Base-by-base conservation (phyloP, 2,329 filamentous ascomycete species). In the Xylariaceae sp. region DNA sequence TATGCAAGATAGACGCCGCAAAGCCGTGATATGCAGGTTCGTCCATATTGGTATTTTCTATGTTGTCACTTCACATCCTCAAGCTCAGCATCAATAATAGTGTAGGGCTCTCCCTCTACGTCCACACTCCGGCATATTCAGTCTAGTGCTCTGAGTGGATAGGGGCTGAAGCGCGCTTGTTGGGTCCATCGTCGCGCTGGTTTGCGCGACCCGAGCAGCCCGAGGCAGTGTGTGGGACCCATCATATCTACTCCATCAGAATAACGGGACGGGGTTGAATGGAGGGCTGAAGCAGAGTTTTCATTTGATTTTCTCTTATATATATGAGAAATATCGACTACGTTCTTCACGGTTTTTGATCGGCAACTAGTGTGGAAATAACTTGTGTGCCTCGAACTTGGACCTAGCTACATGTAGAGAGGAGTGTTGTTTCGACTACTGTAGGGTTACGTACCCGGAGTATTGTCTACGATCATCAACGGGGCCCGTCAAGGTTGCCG, bases 151-250 rank as follows among this genome's bases (percentile, higher is more conserved):
- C 28, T 26, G 40, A 46, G 56, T 55, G 56, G 51, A 26, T 43
- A 43, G 7, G 36, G 19, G 21, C 3, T 19, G 24, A 49, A 43
- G 7, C 23, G 19, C 23, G 17, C 46, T 54, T 41, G 11, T 17
- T 41, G 28, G 54, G 26, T 37, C 39, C 33, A n/a, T n/a, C n/a
- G n/a, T n/a, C n/a, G n/a, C n/a, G n/a, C n/a, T n/a, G n/a, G n/a
- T n/a, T n/a, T n/a, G n/a, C n/a, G n/a, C n/a, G n/a, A n/a, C 56
- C 40, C 47, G 34, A 55, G 34, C 36, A 58, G 50, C 6, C 49
- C 41, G 34, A 44, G 36, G 45, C 56, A 19, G 36, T 16, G 19
- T 29, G 41, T 31, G 46, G 56, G 23, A 12, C 51, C 51, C 55
- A 55, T 44, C 45, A 46, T 26, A 16, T 26, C 19, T 23, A 21